Evolutionary conservation across 768 basidiomycete species (phyloP), one percentile per base, ranked within the genome.

Genomic region (Russula foetens): DNA sequence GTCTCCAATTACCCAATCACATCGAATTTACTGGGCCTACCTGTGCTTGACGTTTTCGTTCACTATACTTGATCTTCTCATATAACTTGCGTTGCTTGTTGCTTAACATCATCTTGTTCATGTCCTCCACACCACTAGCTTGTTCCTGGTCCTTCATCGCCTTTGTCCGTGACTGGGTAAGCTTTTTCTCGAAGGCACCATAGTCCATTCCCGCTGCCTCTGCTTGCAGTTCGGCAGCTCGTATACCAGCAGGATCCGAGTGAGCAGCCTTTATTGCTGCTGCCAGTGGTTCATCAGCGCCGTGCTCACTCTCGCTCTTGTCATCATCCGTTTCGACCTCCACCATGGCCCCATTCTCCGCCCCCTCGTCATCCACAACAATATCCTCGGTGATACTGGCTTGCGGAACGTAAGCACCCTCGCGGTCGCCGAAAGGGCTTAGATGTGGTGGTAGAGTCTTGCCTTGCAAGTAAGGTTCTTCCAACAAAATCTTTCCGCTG

Each of bases 81-180:
- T 95, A 96, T 67, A 97, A 74, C 74, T 95, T 95, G 67, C 85
- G 82, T 73, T 96, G 88, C 76, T 90, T 92, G 73, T 92, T 93
- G 77, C 91, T 96, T 86, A 97, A 86, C 84, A 98, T 81, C 86
- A 98, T 96, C 81, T 95, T 96, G 74, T 90, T 88, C 88, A 96
- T 91, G 70, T 95, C 89, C 68, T 84, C 79, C 70, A 93, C 91
- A 21, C 67, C 68, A 24, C 68, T 67, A 46, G 55, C 63, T 51
- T 67, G 69, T 21, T 67, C 68, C 48, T 64, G 67, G 33, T 63
- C 62, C 49, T 39, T 74, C 72, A 63, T 75, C 72, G 49, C 66
- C 70, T 63, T 72, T 75, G 79, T 84, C 60, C 72, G 75, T 35
- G 80, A 78, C 70, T 85, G 85, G 66, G 77, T 80, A 52, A 92